A percentile compares a stretch with the other conserved stretches of the same genome.
phyloP scores from a whole-genome alignment of 2,329 filamentous ascomycete genomes.

The Xylaria sp. region DNA sequence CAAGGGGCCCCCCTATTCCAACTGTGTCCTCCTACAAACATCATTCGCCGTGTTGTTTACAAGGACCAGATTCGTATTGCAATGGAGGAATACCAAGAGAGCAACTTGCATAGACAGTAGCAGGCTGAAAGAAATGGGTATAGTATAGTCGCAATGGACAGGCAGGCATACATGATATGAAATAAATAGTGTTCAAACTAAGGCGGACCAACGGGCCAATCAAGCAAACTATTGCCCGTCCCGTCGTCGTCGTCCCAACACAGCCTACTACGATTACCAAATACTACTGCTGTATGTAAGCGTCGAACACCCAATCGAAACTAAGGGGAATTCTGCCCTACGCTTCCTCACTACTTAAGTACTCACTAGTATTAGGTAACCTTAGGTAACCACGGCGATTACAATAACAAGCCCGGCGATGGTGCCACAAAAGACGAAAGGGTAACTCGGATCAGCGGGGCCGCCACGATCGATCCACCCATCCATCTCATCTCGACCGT shows the following conservation, averaged over 20 bases:
- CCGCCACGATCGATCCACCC: slow-evolving; percentile 34
- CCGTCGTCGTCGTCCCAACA: no score
- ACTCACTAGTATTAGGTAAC: neutral
- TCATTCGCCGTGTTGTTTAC: slow-evolving; percentile 19
- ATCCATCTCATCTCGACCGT: slow-evolving; percentile 5
- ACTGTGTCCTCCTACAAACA: slow-evolving; percentile 1
- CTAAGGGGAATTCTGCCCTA: neutral
- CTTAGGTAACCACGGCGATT: neutral
- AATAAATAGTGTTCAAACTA: slow-evolving; percentile 11
- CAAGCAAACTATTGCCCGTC: neutral
- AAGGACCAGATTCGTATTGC: neutral
- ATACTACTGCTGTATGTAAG: neutral
- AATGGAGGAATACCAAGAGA: slow-evolving; percentile 1
- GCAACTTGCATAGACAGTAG: slow-evolving; percentile 3
- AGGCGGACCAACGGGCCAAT: neutral
- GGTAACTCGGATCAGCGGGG: slow-evolving; percentile 30
- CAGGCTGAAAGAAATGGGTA: slow-evolving; percentile 9
- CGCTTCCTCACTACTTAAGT: neutral
- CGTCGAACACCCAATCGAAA: neutral
- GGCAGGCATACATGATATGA: neutral
- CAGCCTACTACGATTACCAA: no score
- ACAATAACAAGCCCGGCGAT: neutral
- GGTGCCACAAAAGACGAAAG: slow-evolving; percentile 10
- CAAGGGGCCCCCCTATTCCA: neutral
- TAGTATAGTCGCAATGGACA: neutral